Conservation (phyloP, 345 rosid species). For the Ailanthus altissimus region DNA sequence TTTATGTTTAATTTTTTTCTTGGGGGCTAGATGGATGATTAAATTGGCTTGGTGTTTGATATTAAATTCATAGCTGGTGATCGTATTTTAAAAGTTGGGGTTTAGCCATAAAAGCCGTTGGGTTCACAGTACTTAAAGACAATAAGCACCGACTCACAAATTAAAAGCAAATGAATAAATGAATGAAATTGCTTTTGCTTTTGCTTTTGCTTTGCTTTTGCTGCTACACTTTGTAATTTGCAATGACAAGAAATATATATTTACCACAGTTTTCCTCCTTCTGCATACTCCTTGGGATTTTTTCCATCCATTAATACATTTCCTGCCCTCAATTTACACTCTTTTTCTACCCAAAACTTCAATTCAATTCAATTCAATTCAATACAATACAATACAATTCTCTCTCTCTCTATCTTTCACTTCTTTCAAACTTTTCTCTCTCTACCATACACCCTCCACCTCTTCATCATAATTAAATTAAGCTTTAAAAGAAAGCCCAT, state of each 20-base stretch:
- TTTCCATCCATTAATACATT: slow-evolving; percentile 47
- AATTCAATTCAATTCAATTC: too few species aligned
- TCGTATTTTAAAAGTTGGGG: slow-evolving; percentile 31
- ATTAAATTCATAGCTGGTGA: slow-evolving; percentile 57
- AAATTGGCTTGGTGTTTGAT: slow-evolving; percentile 56
- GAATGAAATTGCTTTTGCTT: neutral
- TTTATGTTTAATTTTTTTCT: slow-evolving; percentile 25
- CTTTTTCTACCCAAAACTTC: slow-evolving; percentile 55
- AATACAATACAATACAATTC: slow-evolving; percentile 52
- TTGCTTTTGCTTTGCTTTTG: neutral
- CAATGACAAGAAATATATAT: slow-evolving; percentile 25
- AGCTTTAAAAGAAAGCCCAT: slow-evolving; percentile 64
- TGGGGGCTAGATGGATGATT: slow-evolving; percentile 35
- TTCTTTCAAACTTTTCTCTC: slow-evolving; percentile 35
- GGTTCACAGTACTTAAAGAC: slow-evolving; percentile 17
- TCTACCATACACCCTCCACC: slow-evolving; percentile 45
- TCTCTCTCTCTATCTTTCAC: slow-evolving; percentile 37
- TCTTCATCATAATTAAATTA: slow-evolving; percentile 68
- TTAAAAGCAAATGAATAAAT: slow-evolving; percentile 50
- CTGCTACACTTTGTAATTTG: slow-evolving; percentile 37
- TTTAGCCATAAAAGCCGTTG: slow-evolving; percentile 55
- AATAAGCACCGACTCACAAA: slow-evolving; percentile 34
- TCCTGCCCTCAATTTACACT: slow-evolving; percentile 58
- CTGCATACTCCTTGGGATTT: slow-evolving; percentile 43
- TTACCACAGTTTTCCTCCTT: slow-evolving; percentile 39